Conservation (phyloP, 371 early-diverging fungal species). For the Dichotomocladium elegans region DNA sequence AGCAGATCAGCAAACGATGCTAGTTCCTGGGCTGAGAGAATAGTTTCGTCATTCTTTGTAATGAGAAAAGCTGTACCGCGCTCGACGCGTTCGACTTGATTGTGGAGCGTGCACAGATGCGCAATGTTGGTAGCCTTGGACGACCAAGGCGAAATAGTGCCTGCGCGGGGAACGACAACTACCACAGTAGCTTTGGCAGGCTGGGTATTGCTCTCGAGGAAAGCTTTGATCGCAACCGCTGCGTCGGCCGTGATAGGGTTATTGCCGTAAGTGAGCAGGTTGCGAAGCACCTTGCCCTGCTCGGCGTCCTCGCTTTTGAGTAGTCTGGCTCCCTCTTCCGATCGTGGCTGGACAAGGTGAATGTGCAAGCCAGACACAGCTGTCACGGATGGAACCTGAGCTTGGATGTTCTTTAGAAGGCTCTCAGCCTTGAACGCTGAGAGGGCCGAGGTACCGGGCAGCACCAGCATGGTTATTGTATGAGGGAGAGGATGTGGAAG, state of each 20-base stretch:
- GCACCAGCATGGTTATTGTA: slow-evolving; percentile 58
- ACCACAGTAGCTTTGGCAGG: slow-evolving; percentile 37
- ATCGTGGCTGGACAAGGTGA: slow-evolving; percentile 67
- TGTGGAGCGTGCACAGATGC: slow-evolving; percentile 75
- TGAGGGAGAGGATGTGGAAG: not conserved
- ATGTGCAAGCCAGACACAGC: slow-evolving; percentile 61
- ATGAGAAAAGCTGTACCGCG: slow-evolving; percentile 77
- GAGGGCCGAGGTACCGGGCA: slow-evolving; percentile 73
- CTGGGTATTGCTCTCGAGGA: slow-evolving; percentile 31
- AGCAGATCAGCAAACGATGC: slow-evolving; percentile 51
- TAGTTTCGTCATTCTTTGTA: slow-evolving; percentile 28
- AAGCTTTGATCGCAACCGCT: slow-evolving; percentile 29
- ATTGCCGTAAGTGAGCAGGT: slow-evolving; percentile 43
- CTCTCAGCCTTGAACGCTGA: slow-evolving; percentile 65
- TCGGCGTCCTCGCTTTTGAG: slow-evolving; percentile 28
- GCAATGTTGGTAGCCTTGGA: slow-evolving; percentile 97
- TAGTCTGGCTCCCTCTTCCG: slow-evolving; percentile 30
- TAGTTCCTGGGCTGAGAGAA: slow-evolving; percentile 30
- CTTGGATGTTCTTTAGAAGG: slow-evolving; percentile 53
- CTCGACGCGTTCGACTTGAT: slow-evolving; percentile 78
- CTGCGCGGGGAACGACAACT: slow-evolving; percentile 81
- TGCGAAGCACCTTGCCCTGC: slow-evolving; percentile 41
- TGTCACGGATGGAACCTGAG: slow-evolving; percentile 41
- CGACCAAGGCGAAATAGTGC: slow-evolving; percentile 98
- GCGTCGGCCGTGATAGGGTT: slow-evolving; percentile 28